These are phyloP conservation scores for Cladosporium sp. DNA, from an alignment of 2,329 filamentous ascomycete genomes.

Conservation along the genomic window DNA sequence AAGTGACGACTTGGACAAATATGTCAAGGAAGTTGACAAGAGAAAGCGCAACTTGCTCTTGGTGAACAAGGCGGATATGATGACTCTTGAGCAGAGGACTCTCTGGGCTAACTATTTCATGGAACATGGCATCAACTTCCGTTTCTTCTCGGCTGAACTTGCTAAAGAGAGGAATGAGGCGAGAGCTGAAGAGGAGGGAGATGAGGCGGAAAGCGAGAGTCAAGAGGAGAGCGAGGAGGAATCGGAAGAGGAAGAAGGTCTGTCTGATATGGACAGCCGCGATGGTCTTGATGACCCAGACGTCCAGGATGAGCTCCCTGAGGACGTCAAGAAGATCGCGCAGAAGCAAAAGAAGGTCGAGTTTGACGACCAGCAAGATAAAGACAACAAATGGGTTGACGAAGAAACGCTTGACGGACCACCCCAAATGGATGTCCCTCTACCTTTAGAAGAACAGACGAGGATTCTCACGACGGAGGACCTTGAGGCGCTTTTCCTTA, in stretches of 20 bases:
- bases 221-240: slow-evolving; percentile 27
- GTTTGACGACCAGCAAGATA: slow-evolving; percentile 37
- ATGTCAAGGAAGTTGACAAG: slow-evolving; percentile 87
- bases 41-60: slow-evolving; percentile 87
- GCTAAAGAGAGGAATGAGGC: slow-evolving; percentile 86
- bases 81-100: slow-evolving; percentile 78
- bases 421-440: slow-evolving; percentile 31
- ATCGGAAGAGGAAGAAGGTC: slow-evolving; percentile 24
- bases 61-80: slow-evolving; percentile 99
- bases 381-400: slow-evolving; percentile 37
- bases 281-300: slow-evolving; percentile 35
- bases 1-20: slow-evolving; percentile 86
- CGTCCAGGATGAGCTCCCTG: slow-evolving; percentile 37
- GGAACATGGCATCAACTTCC: slow-evolving; percentile 76
- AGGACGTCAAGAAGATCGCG: slow-evolving; percentile 46
- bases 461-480: slow-evolving; percentile 90
- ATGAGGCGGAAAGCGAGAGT: slow-evolving; percentile 28
- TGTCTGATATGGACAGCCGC: slow-evolving; percentile 35
- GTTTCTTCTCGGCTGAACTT: slow-evolving; percentile 91
- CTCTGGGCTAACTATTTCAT: slow-evolving; percentile 86
- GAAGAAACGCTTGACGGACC: slow-evolving; percentile 35
- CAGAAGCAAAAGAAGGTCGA: slow-evolving; percentile 42
- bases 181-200: slow-evolving; percentile 52
- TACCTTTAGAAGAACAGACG: slow-evolving; percentile 45
- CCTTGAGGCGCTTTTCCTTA: slow-evolving; percentile 80